Evolutionary conservation across 2,329 filamentous ascomycete species (phyloP).

Genomic region (Lecanosticta acicola): DNA sequence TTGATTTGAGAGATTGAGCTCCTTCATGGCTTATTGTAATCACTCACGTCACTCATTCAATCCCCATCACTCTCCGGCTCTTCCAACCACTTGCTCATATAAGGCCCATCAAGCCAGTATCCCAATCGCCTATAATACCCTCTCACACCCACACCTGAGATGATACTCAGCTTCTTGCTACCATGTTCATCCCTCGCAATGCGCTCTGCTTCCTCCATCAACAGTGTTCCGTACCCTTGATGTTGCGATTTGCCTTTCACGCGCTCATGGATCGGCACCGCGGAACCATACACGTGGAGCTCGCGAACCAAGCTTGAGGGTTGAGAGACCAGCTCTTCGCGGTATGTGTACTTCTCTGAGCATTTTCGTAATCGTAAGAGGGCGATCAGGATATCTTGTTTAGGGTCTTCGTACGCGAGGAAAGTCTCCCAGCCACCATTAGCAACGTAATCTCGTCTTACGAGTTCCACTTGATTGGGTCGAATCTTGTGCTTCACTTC

Average conservation of each 20-base stretch:
- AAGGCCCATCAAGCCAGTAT: slow-evolving; percentile 88
- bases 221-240: slow-evolving; percentile 87
- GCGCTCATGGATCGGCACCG: slow-evolving; percentile 92
- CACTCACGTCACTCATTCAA: slow-evolving; percentile 11
- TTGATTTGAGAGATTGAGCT: too few relatives aligned
- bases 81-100: slow-evolving; percentile 44
- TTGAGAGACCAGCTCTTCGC: slow-evolving; percentile 77
- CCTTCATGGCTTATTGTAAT: neutral
- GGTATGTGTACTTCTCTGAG: slow-evolving; percentile 83
- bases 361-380: slow-evolving; percentile 86
- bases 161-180: slow-evolving; percentile 90
- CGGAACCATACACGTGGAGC: slow-evolving; percentile 92
- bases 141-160: slow-evolving; percentile 92
- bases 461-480: slow-evolving; percentile 90
- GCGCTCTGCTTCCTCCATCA: slow-evolving; percentile 97
- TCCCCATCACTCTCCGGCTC: slow-evolving; percentile 27
- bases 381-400: slow-evolving; percentile 95
- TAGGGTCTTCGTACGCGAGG: slow-evolving; percentile 93
- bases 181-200: slow-evolving; percentile 93
- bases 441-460: slow-evolving; percentile 86
- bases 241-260: slow-evolving; percentile 98
- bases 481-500: slow-evolving; percentile 99
- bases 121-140: slow-evolving; percentile 93
- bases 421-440: slow-evolving; percentile 99
- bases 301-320: slow-evolving; percentile 89